Base-by-base conservation (phyloP, 306 rosid genomes). In the Gastrolobium villosum region DNA sequence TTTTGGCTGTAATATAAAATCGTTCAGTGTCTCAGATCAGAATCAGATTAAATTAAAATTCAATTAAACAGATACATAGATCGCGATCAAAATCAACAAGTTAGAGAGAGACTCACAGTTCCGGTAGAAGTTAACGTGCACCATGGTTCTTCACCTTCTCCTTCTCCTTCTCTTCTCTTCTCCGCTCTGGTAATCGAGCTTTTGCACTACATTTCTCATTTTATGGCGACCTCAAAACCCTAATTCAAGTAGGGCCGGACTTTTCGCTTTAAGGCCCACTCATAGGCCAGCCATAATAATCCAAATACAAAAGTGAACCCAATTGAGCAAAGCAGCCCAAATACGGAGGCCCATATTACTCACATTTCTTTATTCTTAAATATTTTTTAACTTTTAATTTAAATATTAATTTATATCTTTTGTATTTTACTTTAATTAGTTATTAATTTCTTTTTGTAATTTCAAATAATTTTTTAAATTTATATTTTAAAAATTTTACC, bases 121-220 rank as follows among this genome's bases (percentile, higher is more conserved):
- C 31, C 89, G 79, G 60, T 88, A 84, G 26, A 86, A 87, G 0
- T 79, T 72, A 7, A 90, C 94, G 85, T 88, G 90, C 64, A 90
- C 90, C 92, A 87, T 90, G 80, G 76, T 57, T 79, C 15, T 54
- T 36, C 84, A 10, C 61, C 59, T 4, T 13, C 70, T 14, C 10
- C 50, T 13, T 11, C 46, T 20, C 54, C 26, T 20, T 20, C 26
- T 20, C 26, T 20, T 20, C 26, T 11, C 46, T 20, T 46, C 26
- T 11, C 48, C n/a, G 4, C 48, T 39, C 74, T 7, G 28, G 53
- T 45, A 55, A 59, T 44, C 78, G 57, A 31, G 76, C 40, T 14
- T 71, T 20, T 10, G 15, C 63, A 6, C 56, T 26, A 2, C 34
- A 1, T 32, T 65, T 64, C 45, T 7, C 67, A 2, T 5, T 70